Base-by-base conservation (phyloP, 805 yeast species). In the Metschnikowia lachancei region DNA sequence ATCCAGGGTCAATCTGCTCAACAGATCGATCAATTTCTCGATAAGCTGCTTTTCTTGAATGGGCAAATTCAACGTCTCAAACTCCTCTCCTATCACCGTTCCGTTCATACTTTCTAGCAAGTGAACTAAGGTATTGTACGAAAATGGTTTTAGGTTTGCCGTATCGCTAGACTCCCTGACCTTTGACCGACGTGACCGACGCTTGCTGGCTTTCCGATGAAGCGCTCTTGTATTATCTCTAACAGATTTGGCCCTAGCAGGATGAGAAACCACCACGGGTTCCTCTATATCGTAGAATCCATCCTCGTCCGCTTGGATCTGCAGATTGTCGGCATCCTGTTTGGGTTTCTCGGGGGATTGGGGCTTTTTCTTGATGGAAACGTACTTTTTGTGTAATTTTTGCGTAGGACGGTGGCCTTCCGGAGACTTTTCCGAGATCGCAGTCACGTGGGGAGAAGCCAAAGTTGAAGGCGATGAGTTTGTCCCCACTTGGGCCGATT, bases 1-100 rank as follows among this genome's bases (percentile, higher is more conserved):
- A 60, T 90, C 97, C 43, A 91, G 88, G 2, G 96, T 89, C 48
- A 94, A 75, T 56, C 94, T 76, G 33, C 94, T 83, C 39, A 92
- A 71, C 1, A 95, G 83, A 58, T 90, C 96, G 3, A 92, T 86
- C 40, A 92, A 81, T 64, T 88, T 82, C 59, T 92, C 97, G 36
- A 92, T 72, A 34, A 91, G 72, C 56, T 80, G 83, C 54, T 86
- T 85, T 59, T 90, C 96, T 49, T 83, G 84, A 0, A 76, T 67
- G 9, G 92, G 90, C 53, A 90, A 73, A 32, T 85, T 86, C 48
- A 91, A 66, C 43, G 80, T 80, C 35, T 82, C 80, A 60, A 90
- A 87, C 55, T 88, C 94, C 56, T 78, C 82, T 3, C 85, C 85
- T 45, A 80, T 77, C 4, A 78, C 74, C 6, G 82, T 76, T 8